Conservation (phyloP, 2,329 filamentous ascomycete species). For the Pseudopithomyces maydicus region DNA sequence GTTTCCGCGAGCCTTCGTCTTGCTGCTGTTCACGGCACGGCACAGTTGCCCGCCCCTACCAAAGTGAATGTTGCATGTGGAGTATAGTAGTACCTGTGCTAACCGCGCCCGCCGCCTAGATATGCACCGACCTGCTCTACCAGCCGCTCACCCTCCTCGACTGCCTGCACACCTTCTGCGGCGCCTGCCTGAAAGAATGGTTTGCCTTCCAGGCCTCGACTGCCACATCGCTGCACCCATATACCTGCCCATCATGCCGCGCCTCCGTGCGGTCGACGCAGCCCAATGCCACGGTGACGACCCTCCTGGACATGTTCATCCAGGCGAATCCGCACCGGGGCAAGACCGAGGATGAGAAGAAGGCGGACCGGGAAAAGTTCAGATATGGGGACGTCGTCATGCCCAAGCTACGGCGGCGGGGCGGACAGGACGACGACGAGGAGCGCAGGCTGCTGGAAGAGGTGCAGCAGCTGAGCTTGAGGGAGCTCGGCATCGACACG, state of each 20-base stretch:
- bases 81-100: constrained; percentile 11
- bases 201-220: constrained; percentile 77
- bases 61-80: background rate
- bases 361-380: constrained; percentile 76
- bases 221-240: constrained; percentile 61
- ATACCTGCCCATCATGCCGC: constrained; percentile 93
- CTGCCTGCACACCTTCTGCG: constrained; percentile 95
- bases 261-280: constrained; percentile 83
- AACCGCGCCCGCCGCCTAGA: constrained; percentile 59
- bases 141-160: constrained; percentile 90
- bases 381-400: constrained; percentile 82
- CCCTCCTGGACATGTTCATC: constrained; percentile 86
- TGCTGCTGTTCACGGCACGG: too few species aligned
- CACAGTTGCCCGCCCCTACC: too few species aligned
- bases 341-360: constrained; percentile 73
- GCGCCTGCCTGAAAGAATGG: constrained; percentile 94
- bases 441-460: constrained; percentile 73
- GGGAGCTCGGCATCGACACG: constrained; percentile 63
- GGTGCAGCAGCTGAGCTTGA: constrained; percentile 74
- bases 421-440: constrained; percentile 64
- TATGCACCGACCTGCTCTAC: constrained; percentile 94
- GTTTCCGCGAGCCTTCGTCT: background rate
- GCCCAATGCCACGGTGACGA: constrained; percentile 89
- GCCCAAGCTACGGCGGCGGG: constrained; percentile 59
- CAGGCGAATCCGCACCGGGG: constrained; percentile 77